Evolutionary conservation across 257 asterid genomes (phyloP), one percentile per base, ranked within the genome.

Genomic region (Nicotiana obtusifolia): DNA sequence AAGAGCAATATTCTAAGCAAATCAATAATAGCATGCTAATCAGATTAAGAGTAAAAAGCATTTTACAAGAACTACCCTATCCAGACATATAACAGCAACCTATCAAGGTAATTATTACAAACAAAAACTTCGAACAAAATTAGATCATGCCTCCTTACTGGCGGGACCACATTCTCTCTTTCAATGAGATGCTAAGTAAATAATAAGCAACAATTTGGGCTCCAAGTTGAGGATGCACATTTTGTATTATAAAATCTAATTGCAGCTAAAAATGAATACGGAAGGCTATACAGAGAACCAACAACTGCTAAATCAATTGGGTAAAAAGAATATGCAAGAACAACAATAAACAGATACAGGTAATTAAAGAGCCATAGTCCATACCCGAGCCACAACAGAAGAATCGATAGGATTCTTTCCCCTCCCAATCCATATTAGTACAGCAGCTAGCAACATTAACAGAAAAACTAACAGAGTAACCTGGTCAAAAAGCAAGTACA

Each of bases 341-440:
- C 84, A 82, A 59, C 22, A 6, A 73, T 15, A 47, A 52, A 73
- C 26, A 73, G 79, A 47, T 47, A 47, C 41, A 1, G 61, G 24
- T 24, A 24, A 73, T 47, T 10, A 73, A 73, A 47, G 61, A 73
- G 16, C 83, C 17, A 80, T 10, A 19, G 77, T 84, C 60, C 89
- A 85, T 89, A 90, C 98, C 97, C 94, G 92, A 78, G 97, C 97
- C 83, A 95, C 94, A 69, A 92, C 86, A 80, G 89, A 81, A 61
- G 97, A 86, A 73, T 89, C 85, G 77, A 91, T 88, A 79, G 91
- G 90, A 82, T 90, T 86, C 85, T 83, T 86, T 81, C 90, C 93
- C 85, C 86, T 87, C 80, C 95, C 97, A 81, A 92, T 78, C 98
- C 99, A 91, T 76, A 95, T 91, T 77, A 95, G 94, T 84, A 93